A percentile compares a stretch with the other conserved stretches of the same genome.
These are phyloP conservation scores for Cyberlindnera mycetangii DNA, from an alignment of 805 yeast species.

Conservation along the genomic window DNA sequence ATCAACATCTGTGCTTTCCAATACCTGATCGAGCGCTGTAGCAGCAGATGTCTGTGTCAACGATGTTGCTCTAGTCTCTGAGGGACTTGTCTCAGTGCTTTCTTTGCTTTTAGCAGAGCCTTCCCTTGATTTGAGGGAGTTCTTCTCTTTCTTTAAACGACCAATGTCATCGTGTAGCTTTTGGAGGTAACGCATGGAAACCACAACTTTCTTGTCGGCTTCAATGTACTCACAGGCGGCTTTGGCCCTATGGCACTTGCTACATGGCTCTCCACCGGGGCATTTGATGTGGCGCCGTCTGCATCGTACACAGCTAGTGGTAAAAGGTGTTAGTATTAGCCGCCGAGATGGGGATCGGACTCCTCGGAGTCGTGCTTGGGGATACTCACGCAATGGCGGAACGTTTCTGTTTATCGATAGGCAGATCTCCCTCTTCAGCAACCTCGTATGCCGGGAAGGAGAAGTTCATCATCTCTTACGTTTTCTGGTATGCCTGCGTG, in stretches of 20 bases:
- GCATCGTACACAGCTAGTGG: slow-evolving; percentile 53
- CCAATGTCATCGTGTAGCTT: slow-evolving; percentile 68
- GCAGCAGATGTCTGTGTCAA: not conserved
- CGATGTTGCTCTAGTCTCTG: not conserved
- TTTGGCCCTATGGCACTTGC: slow-evolving; percentile 53
- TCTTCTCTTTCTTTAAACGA: slow-evolving; percentile 62
- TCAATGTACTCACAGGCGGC: slow-evolving; percentile 67
- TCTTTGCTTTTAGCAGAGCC: slow-evolving; percentile 8
- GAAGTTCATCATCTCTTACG: not conserved
- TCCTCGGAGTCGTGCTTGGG: too few species aligned
- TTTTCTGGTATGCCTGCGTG: not conserved
- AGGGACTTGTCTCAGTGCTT: not conserved
- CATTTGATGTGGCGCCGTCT: slow-evolving; percentile 72
- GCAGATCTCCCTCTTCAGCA: slow-evolving; percentile 12
- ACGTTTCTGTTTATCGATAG: slow-evolving; percentile 23
- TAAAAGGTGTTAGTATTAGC: not conserved
- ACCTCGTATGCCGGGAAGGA: slow-evolving; percentile 7
- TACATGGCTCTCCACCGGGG: slow-evolving; percentile 75
- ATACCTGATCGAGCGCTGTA: slow-evolving; percentile 16
- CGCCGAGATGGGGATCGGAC: not conserved
- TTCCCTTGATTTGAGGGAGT: slow-evolving; percentile 39
- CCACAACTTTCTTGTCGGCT: slow-evolving; percentile 69
- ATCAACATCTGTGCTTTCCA: slow-evolving; percentile 25
- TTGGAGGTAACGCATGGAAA: slow-evolving; percentile 66
- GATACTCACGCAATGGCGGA: slow-evolving; percentile 23